phyloP scores from a whole-genome alignment of 257 asterid species.

The Sherardia arvensis region DNA sequence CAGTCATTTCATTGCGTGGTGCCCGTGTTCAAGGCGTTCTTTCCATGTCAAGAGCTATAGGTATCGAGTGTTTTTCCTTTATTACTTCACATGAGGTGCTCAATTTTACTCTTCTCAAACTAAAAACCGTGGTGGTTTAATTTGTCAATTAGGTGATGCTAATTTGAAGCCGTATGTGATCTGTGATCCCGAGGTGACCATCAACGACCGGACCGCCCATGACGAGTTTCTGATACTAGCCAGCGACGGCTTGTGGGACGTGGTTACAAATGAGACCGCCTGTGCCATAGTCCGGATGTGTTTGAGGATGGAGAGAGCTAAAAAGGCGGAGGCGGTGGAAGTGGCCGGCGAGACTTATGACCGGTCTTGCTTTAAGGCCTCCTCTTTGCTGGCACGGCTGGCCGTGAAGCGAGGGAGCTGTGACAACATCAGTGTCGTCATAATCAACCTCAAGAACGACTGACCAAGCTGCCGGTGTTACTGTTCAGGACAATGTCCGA shows the following conservation, averaged over 20 bases:
- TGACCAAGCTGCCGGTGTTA: neutral
- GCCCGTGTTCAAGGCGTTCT: slow-evolving; percentile 75
- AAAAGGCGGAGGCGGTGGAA: neutral
- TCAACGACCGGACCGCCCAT: slow-evolving; percentile 36
- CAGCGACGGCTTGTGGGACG: slow-evolving; percentile 81
- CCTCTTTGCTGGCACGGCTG: slow-evolving; percentile 51
- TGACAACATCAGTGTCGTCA: slow-evolving; percentile 64
- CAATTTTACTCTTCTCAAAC: neutral
- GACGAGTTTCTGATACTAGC: slow-evolving; percentile 69
- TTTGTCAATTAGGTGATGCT: slow-evolving; percentile 40
- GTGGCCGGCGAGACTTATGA: slow-evolving; percentile 17
- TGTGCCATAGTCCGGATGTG: slow-evolving; percentile 58
- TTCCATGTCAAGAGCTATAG: slow-evolving; percentile 88
- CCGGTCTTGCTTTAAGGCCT: slow-evolving; percentile 47
- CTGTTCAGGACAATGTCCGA: neutral
- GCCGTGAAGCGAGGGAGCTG: slow-evolving; percentile 61
- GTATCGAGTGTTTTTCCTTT: slow-evolving; percentile 13
- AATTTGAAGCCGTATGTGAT: slow-evolving; percentile 65
- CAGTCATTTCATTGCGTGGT: slow-evolving; percentile 66
- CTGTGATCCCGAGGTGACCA: slow-evolving; percentile 71
- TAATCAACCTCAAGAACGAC: slow-evolving; percentile 38
- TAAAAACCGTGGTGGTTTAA: neutral
- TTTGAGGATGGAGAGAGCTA: slow-evolving; percentile 22
- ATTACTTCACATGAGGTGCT: too few species aligned
- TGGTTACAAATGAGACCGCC: slow-evolving; percentile 58